Percentiles rank a stretch among this genome's conserved stretches.
Evolutionary conservation across 2,329 filamentous ascomycete species (phyloP).

Genomic region (Beauveria scarabaeidicola): DNA sequence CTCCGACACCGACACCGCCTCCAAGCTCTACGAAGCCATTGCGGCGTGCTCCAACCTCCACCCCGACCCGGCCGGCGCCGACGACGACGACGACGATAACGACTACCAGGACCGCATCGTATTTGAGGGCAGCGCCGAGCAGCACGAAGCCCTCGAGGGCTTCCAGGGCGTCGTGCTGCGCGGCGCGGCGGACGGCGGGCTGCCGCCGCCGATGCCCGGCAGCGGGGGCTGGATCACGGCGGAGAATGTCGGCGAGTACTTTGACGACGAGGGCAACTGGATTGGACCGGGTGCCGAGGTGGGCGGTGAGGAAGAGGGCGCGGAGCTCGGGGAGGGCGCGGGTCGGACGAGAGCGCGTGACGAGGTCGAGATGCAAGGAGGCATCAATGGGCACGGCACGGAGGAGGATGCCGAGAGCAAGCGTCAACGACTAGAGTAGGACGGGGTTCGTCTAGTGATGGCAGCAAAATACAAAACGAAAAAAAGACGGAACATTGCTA

Average conservation of each 20-base stretch:
- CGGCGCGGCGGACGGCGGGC: conserved; percentile 37
- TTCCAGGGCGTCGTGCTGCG: conserved; percentile 43
- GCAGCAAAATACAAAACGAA: not conserved
- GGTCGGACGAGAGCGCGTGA: conserved; percentile 47
- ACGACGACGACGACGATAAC: conserved; percentile 46
- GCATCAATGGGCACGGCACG: conserved; percentile 31
- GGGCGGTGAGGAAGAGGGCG: conserved; percentile 31
- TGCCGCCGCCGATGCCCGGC: conserved; percentile 62
- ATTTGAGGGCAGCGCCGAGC: conserved; percentile 43
- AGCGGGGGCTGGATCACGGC: conserved; percentile 82
- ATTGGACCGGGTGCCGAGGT: conserved; percentile 36
- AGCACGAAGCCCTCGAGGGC: conserved; percentile 47
- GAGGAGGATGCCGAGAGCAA: conserved; percentile 37
- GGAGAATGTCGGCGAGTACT: conserved; percentile 79
- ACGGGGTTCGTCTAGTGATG: no score
- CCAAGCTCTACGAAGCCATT: conserved; percentile 57
- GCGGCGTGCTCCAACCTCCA: conserved; percentile 68
- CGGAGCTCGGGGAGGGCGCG: conserved; percentile 54
- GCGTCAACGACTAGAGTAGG: conserved; percentile 36
- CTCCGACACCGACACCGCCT: conserved; percentile 17
- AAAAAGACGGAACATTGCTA: not conserved
- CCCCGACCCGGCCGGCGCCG: conserved; percentile 53
- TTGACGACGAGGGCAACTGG: conserved; percentile 75
- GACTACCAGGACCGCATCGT: conserved; percentile 46
- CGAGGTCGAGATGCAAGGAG: conserved; percentile 41